These are phyloP conservation scores for Rubus parviflorus DNA, from an alignment of 306 rosid species.

Conservation along the genomic window DNA sequence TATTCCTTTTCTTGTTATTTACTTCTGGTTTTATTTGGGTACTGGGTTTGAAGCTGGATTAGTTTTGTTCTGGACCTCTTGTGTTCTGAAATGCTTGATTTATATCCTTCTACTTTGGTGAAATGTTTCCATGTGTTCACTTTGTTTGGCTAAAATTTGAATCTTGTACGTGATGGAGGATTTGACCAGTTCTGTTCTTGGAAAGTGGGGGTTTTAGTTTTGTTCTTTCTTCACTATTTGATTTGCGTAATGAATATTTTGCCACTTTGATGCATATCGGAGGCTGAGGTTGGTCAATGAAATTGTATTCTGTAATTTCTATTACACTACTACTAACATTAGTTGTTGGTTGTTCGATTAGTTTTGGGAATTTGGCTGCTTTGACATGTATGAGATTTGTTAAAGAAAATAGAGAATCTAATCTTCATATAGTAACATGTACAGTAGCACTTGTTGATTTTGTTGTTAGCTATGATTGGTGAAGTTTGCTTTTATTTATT, in stretches of 20 bases:
- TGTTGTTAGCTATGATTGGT: constrained; percentile 8
- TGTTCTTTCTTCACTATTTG: background rate
- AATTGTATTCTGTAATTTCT: constrained; percentile 15
- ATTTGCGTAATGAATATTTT: constrained; percentile 15
- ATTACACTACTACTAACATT: background rate
- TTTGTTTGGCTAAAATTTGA: constrained; percentile 24
- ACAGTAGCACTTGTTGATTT: background rate
- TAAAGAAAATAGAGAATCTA: constrained; percentile 13
- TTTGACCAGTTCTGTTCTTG: constrained; percentile 19
- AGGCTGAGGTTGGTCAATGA: constrained; percentile 6
- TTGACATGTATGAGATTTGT: constrained; percentile 27
- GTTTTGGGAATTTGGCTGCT: constrained; percentile 5
- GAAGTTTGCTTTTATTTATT: background rate
- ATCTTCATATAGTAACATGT: constrained; percentile 10
- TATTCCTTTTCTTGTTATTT: constrained; percentile 3
- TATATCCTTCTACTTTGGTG: background rate
- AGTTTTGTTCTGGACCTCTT: background rate
- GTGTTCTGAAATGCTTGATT: background rate
- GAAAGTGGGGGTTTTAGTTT: constrained; percentile 13
- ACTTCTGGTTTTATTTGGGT: constrained; percentile 19
- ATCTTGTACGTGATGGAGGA: constrained; percentile 14
- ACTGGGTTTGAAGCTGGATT: constrained; percentile 21
- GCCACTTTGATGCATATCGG: constrained; percentile 17
- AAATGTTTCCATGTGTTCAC: background rate
- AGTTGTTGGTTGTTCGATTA: constrained; percentile 9